Conservation (phyloP, 495 filamentous ascomycete genomes). For the Xylaria castorea region DNA sequence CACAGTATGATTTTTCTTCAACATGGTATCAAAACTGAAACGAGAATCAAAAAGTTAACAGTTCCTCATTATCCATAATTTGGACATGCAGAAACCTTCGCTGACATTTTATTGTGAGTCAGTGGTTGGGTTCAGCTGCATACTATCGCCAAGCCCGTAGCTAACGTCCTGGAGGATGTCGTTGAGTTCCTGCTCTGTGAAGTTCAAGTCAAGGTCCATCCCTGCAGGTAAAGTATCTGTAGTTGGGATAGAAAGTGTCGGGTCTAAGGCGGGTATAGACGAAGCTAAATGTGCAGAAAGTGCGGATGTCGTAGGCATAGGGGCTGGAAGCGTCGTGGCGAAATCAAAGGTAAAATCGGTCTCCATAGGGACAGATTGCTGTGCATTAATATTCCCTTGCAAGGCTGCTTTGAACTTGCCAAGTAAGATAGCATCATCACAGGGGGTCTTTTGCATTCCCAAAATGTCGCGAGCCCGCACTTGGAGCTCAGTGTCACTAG, state of each 20-base stretch:
- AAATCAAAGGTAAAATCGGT: background rate
- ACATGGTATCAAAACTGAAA: conserved; percentile 36
- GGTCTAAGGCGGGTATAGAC: background rate
- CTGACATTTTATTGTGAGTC: background rate
- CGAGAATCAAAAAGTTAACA: conserved; percentile 8
- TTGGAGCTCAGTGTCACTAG: conserved; percentile 49
- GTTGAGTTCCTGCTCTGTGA: conserved; percentile 47
- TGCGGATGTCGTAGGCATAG: conserved; percentile 7
- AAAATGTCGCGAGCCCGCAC: conserved; percentile 52
- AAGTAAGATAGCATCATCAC: conserved; percentile 56
- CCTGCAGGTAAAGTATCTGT: conserved; percentile 30
- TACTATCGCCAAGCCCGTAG: conserved; percentile 24
- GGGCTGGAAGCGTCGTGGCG: conserved; percentile 5
- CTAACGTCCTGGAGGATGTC: conserved; percentile 48
- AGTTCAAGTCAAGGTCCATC: conserved; percentile 41
- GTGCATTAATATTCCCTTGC: conserved; percentile 31
- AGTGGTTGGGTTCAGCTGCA: conserved; percentile 18
- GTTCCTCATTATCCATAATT: conserved; percentile 8
- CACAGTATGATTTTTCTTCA: conserved; percentile 38
- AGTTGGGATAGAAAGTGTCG: conserved; percentile 5
- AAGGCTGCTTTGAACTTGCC: conserved; percentile 55
- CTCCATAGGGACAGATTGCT: conserved; percentile 4
- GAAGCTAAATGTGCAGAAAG: conserved; percentile 6
- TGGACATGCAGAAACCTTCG: conserved; percentile 17
- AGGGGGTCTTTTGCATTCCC: conserved; percentile 48